Evolutionary conservation across 768 basidiomycete genomes (phyloP).

Genomic region (Infundibulicybe gibba): DNA sequence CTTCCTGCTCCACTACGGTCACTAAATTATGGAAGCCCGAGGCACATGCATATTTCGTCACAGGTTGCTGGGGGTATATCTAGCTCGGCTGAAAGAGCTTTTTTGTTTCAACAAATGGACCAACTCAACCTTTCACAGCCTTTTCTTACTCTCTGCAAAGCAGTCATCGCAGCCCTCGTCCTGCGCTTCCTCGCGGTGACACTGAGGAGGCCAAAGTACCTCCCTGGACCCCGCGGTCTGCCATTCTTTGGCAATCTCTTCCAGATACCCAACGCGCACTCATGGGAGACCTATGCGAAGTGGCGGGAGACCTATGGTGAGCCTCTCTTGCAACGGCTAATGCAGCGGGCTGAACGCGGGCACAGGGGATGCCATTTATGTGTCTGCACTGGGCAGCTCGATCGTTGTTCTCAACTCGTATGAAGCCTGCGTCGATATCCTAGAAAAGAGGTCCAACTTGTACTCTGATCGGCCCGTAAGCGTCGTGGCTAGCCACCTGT

Average conservation of each 20-base stretch:
- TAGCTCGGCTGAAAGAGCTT: no score
- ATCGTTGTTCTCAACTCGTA: slow-evolving; percentile 23
- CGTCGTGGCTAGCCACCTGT: slow-evolving; percentile 10
- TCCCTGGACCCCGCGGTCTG: neutral
- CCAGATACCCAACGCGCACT: neutral
- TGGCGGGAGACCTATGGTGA: neutral
- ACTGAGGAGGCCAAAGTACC: neutral
- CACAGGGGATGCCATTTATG: slow-evolving; percentile 21
- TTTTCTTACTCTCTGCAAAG: no score
- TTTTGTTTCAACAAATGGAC: no score
- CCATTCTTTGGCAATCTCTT: neutral
- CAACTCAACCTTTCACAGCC: no score
- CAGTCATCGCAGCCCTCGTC: no score
- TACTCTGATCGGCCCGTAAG: slow-evolving; percentile 27
- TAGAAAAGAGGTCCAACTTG: slow-evolving; percentile 19
- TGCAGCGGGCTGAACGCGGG: no score
- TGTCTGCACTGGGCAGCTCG: slow-evolving; percentile 14
- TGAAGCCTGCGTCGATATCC: slow-evolving; percentile 17
- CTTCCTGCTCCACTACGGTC: no score
- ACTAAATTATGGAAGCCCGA: no score
- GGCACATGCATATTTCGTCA: no score
- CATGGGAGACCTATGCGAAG: neutral
- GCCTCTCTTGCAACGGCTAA: neutral
- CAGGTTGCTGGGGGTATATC: no score
- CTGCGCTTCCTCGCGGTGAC: no score